Evolutionary conservation across 1,284 basidiomycete species (phyloP).

Genomic region (Cryptococcus sp.): DNA sequence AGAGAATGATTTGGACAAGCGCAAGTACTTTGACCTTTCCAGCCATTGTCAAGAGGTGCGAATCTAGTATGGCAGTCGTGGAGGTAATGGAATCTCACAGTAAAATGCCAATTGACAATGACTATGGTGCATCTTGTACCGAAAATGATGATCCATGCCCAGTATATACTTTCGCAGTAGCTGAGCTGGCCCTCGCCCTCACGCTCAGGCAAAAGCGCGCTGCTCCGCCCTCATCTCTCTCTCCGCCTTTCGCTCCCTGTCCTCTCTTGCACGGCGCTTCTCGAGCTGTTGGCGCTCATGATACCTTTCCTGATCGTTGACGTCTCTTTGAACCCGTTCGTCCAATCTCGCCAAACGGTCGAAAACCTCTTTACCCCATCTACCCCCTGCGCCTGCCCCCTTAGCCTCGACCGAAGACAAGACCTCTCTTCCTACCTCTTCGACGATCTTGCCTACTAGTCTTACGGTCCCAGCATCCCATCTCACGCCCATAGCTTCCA

Average conservation of each 20-base stretch:
- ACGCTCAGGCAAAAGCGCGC: not conserved
- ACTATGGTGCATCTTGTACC: too few species aligned
- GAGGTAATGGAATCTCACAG: too few species aligned
- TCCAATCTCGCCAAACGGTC: conserved; percentile 22
- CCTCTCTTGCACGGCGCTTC: conserved; percentile 14
- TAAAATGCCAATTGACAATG: too few species aligned
- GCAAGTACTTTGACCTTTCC: too few species aligned
- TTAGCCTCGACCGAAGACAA: not conserved
- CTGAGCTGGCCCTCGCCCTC: too few species aligned
- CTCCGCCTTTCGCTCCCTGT: conserved; percentile 15
- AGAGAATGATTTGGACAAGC: too few species aligned
- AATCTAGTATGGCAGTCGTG: too few species aligned
- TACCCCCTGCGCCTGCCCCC: not conserved
- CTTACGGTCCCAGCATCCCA: conserved; percentile 63
- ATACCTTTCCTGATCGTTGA: conserved; percentile 21
- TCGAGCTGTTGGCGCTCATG: conserved; percentile 13
- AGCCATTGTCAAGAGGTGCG: too few species aligned
- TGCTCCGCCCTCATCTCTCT: conserved; percentile 5
- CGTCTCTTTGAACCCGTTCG: conserved; percentile 23
- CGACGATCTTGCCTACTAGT: conserved; percentile 66
- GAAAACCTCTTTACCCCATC: conserved; percentile 21
- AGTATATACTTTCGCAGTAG: too few species aligned
- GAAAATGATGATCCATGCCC: too few species aligned
- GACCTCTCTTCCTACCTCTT: conserved; percentile 56
- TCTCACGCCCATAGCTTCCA: conserved; percentile 72